Percentiles rank a stretch among this genome's conserved stretches.
Evolutionary conservation across 345 rosid species (phyloP).

Genomic region (Microcos paniculata): DNA sequence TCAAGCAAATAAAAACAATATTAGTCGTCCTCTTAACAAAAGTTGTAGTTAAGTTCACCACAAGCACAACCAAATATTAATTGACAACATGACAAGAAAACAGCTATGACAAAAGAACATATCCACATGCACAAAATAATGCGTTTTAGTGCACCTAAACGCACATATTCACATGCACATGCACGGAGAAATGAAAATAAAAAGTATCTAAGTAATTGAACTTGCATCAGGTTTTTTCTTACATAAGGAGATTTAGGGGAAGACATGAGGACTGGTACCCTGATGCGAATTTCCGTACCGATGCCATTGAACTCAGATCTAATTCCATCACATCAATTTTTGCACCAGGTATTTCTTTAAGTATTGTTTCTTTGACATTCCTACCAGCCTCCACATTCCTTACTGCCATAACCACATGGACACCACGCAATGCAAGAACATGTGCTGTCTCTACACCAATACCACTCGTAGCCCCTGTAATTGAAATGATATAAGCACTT

Average conservation of each 20-base stretch:
- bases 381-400: constrained; percentile 60
- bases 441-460: constrained; percentile 68
- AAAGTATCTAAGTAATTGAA: not conserved
- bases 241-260: constrained; percentile 54
- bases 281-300: constrained; percentile 54
- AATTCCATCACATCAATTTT: constrained; percentile 70
- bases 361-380: constrained; percentile 52
- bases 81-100: not conserved
- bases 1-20: constrained; percentile 10
- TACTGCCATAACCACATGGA: constrained; percentile 63
- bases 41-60: not conserved
- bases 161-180: not conserved
- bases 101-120: not conserved
- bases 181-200: not conserved
- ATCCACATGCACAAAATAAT: not conserved
- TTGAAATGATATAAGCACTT: not conserved
- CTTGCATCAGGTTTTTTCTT: constrained; percentile 18
- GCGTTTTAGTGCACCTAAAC: not conserved
- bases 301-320: constrained; percentile 75
- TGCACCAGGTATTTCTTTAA: constrained; percentile 49
- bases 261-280: constrained; percentile 40
- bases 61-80: not conserved
- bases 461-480: constrained; percentile 77
- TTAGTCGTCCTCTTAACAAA: not conserved
- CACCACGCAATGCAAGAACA: constrained; percentile 76